phyloP scores from a whole-genome alignment of 2,329 filamentous ascomycete species.

The Colletotrichum truncatum region DNA sequence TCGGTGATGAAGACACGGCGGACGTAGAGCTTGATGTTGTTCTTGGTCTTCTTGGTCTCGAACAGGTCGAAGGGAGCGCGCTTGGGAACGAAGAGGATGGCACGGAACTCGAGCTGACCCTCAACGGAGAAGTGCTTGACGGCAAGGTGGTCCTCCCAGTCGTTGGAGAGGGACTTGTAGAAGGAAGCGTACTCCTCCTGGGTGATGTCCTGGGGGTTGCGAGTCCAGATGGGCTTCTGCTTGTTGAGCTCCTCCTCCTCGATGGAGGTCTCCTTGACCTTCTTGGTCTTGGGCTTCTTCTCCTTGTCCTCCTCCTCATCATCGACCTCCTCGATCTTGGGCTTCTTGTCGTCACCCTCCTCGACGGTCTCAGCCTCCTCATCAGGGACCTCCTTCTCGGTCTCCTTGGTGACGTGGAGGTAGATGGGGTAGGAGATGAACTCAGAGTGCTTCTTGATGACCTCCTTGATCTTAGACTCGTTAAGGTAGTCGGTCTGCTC shows the following conservation, averaged over 20 bases:
- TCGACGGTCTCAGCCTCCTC: constrained; percentile 79
- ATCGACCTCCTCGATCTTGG: constrained; percentile 92
- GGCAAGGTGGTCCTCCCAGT: constrained; percentile 99
- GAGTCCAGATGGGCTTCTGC: constrained; percentile 99
- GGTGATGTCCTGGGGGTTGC: constrained; percentile 94
- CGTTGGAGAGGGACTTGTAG: constrained; percentile 99
- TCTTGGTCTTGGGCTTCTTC: constrained; percentile 99
- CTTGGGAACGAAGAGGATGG: constrained; percentile 99
- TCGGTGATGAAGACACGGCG: constrained; percentile 99
- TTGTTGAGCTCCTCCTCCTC: constrained; percentile 99
- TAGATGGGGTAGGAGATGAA: constrained; percentile 99
- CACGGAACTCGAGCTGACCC: constrained; percentile 99
- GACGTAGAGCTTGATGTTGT: constrained; percentile 99
- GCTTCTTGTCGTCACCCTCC: constrained; percentile 90
- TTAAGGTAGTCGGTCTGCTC: constrained; percentile 99
- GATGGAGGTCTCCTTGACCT: constrained; percentile 97
- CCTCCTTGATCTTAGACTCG: constrained; percentile 99
- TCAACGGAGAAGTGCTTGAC: constrained; percentile 99
- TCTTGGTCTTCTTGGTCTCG: constrained; percentile 99
- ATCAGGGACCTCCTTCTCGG: constrained; percentile 97
- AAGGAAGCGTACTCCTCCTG: constrained; percentile 98
- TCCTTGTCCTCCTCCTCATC: constrained; percentile 86
- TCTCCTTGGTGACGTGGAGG: constrained; percentile 99
- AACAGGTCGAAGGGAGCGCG: constrained; percentile 99
- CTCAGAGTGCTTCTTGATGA: constrained; percentile 99